These are phyloP conservation scores for Lasiosphaeriaceae sp. DNA, from an alignment of 495 filamentous ascomycete species.

Conservation along the genomic window DNA sequence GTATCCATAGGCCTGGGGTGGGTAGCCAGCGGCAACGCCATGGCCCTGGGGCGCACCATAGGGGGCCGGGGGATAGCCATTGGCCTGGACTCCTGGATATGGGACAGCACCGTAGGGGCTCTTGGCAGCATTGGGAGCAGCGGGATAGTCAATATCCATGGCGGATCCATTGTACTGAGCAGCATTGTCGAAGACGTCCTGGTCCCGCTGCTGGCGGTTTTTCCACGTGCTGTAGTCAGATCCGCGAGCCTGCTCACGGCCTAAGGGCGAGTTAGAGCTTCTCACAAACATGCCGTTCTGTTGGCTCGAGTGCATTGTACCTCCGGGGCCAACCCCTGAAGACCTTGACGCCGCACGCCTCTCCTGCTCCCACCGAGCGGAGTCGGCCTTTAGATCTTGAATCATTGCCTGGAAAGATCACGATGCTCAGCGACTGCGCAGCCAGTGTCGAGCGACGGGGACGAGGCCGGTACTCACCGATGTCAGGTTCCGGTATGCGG, in stretches of 20 bases:
- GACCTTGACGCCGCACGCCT: conserved; percentile 43
- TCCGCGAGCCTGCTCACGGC: conserved; percentile 33
- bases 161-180: conserved; percentile 12
- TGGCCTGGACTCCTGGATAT: conserved; percentile 18
- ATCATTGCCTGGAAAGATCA: conserved; percentile 68
- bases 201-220: conserved; percentile 20
- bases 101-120: conserved; percentile 10
- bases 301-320: conserved; percentile 54
- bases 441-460: background rate
- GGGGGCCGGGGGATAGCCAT: conserved; percentile 16
- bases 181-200: conserved; percentile 12
- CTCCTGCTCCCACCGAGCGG: conserved; percentile 75
- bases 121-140: conserved; percentile 9
- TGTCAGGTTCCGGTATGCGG: conserved; percentile 81
- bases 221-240: conserved; percentile 32
- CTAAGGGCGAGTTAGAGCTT: conserved; percentile 55
- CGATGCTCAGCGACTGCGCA: conserved; percentile 8
- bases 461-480: conserved; percentile 56
- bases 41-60: conserved; percentile 18
- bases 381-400: conserved; percentile 78
- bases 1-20: conserved; percentile 17
- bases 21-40: conserved; percentile 15
- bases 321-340: conserved; percentile 49
- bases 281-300: conserved; percentile 48
- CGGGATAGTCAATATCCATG: conserved; percentile 30